Base-by-base conservation (phyloP, 352 stramenopile genomes). In the Phytophthora vignae region DNA sequence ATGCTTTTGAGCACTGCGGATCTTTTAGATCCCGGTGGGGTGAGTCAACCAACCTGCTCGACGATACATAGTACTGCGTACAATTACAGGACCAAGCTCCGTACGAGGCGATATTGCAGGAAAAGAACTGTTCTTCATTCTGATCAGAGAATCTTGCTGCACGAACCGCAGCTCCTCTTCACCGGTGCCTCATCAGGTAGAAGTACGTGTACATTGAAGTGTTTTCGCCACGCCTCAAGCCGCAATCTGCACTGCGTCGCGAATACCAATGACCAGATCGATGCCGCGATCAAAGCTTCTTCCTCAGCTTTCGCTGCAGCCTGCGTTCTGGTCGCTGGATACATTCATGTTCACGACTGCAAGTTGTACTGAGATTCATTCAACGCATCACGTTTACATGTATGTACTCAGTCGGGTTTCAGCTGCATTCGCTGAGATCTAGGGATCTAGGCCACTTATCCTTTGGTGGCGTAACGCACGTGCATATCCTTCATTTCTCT, bases 261-360 rank as follows among this genome's bases (percentile, higher is more conserved):
- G 42, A 9, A 38, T 38, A 4, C 17, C 19, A 61, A 56, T 50
- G 40, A 59, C 19, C 46, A 69, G 46, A 65, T 71, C 55, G 29
- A 33, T 54, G 55, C 31, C 55, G 53, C 42, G 42, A 49, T 61
- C 56, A 63, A 64, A 38, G 44, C 44, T 55, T 27, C 21, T 22
- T 59, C 17, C 29, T 63, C 42, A 64, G 42, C 42, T 3, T 64
- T 36, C 56, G 22, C 54, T 56, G 54, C 55, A 59, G 21, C 54
- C 29, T 58, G 50, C 61, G 52, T 55, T 65, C 64, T 67, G 64
- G 57, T 67, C 57, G 44, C 19, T 31, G 31, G 31, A 57, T 50
- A 65, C 25, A 44, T 50, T 57, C 25, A 44, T 48, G 49, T 22
- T 49, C 42, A 36, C 25, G 46, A 6, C 53, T 64, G 44, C 29